These are phyloP conservation scores for Arctostaphylos glauca DNA, from an alignment of 148 eudicot genomes.

Conservation along the genomic window DNA sequence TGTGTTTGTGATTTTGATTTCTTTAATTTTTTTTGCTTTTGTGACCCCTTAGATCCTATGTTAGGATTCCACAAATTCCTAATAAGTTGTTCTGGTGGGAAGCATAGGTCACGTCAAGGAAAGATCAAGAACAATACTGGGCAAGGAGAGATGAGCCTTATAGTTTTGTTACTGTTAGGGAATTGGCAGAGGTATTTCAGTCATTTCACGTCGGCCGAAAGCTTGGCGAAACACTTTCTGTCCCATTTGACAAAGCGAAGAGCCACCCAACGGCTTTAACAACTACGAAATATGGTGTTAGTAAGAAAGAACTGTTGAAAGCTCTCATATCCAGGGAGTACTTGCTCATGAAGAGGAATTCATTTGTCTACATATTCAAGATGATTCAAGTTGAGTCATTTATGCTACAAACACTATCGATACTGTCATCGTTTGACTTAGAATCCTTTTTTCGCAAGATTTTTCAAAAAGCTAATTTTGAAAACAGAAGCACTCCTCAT, in stretches of 20 bases:
- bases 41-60: neutral
- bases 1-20: neutral
- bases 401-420: neutral
- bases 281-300: constrained; percentile 18
- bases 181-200: constrained; percentile 18
- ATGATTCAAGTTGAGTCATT: constrained; percentile 8
- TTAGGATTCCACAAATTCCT: neutral
- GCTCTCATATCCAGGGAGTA: constrained; percentile 19
- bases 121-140: constrained; percentile 32
- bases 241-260: constrained; percentile 25
- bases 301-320: constrained; percentile 18
- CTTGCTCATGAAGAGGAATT: constrained; percentile 28
- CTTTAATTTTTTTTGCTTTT: neutral
- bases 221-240: constrained; percentile 17
- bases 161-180: constrained; percentile 12
- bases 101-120: constrained; percentile 21
- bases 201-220: constrained; percentile 19
- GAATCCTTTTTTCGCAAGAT: neutral
- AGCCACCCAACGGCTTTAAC: constrained; percentile 29
- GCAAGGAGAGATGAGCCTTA: constrained; percentile 3
- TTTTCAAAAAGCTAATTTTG: neutral
- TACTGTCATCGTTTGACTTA: neutral
- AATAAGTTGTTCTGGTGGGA: neutral
- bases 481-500: neutral
- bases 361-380: constrained; percentile 28